phyloP scores from a whole-genome alignment of 2,329 filamentous ascomycete species.

The Fusarium sambucinum region DNA sequence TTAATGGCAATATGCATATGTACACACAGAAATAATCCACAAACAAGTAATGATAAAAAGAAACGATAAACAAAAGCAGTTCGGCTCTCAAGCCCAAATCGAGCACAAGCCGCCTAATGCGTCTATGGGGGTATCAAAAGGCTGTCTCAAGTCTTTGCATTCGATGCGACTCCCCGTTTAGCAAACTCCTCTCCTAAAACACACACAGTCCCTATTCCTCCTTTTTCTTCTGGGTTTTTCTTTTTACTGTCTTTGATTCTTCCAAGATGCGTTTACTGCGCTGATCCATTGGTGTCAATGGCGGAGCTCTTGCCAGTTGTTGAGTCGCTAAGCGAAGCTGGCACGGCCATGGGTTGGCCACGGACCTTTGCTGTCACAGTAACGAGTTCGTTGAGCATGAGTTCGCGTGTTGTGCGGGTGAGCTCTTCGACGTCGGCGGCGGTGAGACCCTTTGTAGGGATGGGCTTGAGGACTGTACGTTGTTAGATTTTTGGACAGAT shows the following conservation, averaged over 20 bases:
- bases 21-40: constrained; percentile 3
- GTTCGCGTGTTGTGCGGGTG: constrained; percentile 73
- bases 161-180: constrained; percentile 43
- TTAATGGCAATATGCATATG: neutral
- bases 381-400: constrained; percentile 78
- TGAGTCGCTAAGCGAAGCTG: constrained; percentile 43
- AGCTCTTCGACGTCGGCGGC: constrained; percentile 82
- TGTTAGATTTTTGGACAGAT: neutral
- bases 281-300: constrained; percentile 60
- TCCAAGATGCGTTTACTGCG: constrained; percentile 41
- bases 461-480: constrained; percentile 78
- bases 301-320: constrained; percentile 50
- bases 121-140: constrained; percentile 52
- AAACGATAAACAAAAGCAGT: constrained; percentile 40
- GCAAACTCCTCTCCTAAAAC: constrained; percentile 30
- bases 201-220: neutral
- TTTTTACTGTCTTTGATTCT: neutral
- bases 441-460: constrained; percentile 79
- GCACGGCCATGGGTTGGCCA: constrained; percentile 54
- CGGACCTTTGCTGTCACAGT: constrained; percentile 65
- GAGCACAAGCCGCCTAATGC: constrained; percentile 49
- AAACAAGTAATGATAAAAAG: constrained; percentile 18
- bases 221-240: neutral
- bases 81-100: constrained; percentile 27
- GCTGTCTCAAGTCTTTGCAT: constrained; percentile 46